Conservation (phyloP, 164 flowering plant species). For the Dillenia suffruticosa region DNA sequence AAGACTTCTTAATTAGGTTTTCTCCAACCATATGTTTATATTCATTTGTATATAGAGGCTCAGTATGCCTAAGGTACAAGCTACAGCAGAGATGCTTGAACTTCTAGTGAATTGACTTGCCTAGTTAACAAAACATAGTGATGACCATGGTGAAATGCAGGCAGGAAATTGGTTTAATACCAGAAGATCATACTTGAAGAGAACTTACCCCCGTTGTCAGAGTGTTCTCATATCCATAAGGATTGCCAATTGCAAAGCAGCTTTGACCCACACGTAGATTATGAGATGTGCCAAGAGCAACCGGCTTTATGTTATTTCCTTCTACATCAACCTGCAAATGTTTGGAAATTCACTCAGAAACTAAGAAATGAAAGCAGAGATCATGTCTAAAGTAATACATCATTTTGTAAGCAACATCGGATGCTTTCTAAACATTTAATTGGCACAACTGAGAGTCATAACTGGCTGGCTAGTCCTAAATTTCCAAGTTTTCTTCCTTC, state of each 20-base stretch:
- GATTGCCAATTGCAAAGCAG: constrained; percentile 93
- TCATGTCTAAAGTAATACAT: too few relatives aligned
- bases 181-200: constrained; percentile 1
- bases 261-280: constrained; percentile 80
- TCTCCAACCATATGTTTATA: too few relatives aligned
- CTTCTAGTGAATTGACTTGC: not conserved
- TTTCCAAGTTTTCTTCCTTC: too few relatives aligned
- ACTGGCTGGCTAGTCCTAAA: too few relatives aligned
- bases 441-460: too few relatives aligned
- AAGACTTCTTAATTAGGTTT: too few relatives aligned
- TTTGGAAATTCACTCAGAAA: not conserved
- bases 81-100: too few relatives aligned
- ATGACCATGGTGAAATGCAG: constrained; percentile 1
- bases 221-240: constrained; percentile 86
- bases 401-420: too few relatives aligned
- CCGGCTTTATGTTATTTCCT: constrained; percentile 59
- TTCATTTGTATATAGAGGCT: too few relatives aligned
- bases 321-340: constrained; percentile 60
- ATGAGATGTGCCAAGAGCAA: constrained; percentile 56
- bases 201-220: constrained; percentile 81
- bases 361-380: too few relatives aligned
- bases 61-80: too few relatives aligned
- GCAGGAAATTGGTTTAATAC: constrained; percentile 1
- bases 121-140: not conserved
- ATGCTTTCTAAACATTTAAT: too few relatives aligned